Conservation (phyloP, 768 basidiomycete species). For the Termitomyces sp. region DNA sequence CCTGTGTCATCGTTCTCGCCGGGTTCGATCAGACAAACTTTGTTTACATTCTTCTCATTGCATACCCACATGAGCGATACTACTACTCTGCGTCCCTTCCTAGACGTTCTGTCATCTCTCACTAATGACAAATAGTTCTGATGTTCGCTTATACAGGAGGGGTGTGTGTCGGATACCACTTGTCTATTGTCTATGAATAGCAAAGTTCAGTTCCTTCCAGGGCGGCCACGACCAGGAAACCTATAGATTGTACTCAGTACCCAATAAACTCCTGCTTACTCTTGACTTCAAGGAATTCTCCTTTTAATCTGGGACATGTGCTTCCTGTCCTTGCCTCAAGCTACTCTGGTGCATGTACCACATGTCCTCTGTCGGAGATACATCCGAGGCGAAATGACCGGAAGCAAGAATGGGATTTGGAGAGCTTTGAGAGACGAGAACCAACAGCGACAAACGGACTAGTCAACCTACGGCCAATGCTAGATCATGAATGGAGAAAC, state of each 20-base stretch:
- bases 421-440: no score
- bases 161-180: slow-evolving; percentile 22
- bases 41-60: slow-evolving; percentile 39
- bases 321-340: no score
- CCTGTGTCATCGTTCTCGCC: slow-evolving; percentile 34
- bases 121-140: slow-evolving; percentile 10
- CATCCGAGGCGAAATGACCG: no score
- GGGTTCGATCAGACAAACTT: slow-evolving; percentile 26
- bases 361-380: no score
- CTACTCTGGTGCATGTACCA: no score
- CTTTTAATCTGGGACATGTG: no score
- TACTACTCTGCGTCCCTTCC: slow-evolving; percentile 27
- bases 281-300: no score
- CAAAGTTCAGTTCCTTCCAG: slow-evolving; percentile 20
- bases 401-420: no score
- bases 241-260: slow-evolving; percentile 31
- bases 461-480: no score
- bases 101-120: slow-evolving; percentile 21
- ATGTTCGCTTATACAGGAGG: slow-evolving; percentile 21
- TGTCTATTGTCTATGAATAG: background rate
- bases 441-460: no score
- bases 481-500: no score
- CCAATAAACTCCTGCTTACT: no score
- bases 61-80: slow-evolving; percentile 40
- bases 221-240: slow-evolving; percentile 46